Percentiles rank a stretch among this genome's conserved stretches.
Evolutionary conservation across 1,284 basidiomycete species (phyloP).

Genomic region (Ceratobasidium sp.): DNA sequence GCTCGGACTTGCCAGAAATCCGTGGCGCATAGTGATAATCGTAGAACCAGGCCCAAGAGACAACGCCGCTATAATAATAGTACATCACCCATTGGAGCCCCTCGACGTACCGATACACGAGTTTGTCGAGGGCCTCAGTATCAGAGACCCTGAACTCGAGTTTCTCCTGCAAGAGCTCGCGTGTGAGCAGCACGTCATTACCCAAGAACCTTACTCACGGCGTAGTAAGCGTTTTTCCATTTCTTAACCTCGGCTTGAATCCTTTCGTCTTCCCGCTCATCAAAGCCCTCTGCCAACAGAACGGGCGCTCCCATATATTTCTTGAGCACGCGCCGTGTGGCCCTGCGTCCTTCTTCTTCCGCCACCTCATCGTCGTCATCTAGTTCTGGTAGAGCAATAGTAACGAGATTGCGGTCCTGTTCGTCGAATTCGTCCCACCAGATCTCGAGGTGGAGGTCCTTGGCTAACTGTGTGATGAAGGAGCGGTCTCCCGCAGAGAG

Average conservation of each 20-base stretch:
- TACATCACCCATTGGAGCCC: constrained; percentile 99
- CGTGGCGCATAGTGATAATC: constrained; percentile 97
- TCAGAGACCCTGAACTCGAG: constrained; percentile 81
- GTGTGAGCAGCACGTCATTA: not conserved
- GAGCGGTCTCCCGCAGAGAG: constrained; percentile 80
- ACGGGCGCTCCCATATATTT: constrained; percentile 91
- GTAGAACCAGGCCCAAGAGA: constrained; percentile 99
- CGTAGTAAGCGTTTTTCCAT: constrained; percentile 94
- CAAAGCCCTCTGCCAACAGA: constrained; percentile 72
- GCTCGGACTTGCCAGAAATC: constrained; percentile 77
- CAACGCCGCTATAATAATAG: constrained; percentile 97
- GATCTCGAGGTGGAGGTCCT: constrained; percentile 77
- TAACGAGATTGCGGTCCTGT: constrained; percentile 78
- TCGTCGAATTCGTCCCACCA: constrained; percentile 93
- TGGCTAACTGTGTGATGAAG: constrained; percentile 79
- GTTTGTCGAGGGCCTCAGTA: constrained; percentile 69
- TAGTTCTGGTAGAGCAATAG: constrained; percentile 56
- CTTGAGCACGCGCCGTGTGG: constrained; percentile 81
- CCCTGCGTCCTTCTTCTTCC: constrained; percentile 67
- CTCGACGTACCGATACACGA: constrained; percentile 88
- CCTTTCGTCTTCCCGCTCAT: constrained; percentile 77
- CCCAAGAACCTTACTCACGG: constrained; percentile 61
- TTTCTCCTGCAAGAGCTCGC: constrained; percentile 68
- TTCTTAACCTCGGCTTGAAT: constrained; percentile 87
- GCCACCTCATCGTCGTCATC: constrained; percentile 52